Evolutionary conservation across 305 asterid species (phyloP).

Genomic region (Fraxinus baroniana): DNA sequence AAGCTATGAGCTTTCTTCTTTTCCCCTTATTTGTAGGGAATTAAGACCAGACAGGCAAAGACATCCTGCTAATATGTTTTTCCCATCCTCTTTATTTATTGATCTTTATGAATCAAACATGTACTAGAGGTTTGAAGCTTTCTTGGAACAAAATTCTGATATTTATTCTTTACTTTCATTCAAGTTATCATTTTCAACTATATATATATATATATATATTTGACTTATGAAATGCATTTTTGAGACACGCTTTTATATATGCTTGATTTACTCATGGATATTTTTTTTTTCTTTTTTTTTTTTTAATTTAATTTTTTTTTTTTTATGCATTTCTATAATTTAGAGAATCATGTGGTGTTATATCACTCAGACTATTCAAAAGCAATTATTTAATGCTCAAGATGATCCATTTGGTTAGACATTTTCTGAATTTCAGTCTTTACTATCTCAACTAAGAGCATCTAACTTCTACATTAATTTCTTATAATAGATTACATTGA

Average conservation of each 20-base stretch:
- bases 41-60: neutral
- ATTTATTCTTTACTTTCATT: neutral
- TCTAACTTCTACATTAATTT: neutral
- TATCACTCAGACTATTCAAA: neutral
- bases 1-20: neutral
- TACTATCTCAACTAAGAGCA: neutral
- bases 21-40: neutral
- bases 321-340: neutral
- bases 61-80: neutral
- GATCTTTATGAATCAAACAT: neutral
- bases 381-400: neutral
- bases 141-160: neutral
- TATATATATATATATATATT: too few species aligned
- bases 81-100: neutral
- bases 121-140: neutral
- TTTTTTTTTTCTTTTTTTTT: too few species aligned
- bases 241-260: too few species aligned
- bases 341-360: neutral
- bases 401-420: neutral
- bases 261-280: too few species aligned
- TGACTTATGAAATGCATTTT: too few species aligned
- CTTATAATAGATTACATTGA: neutral
- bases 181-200: neutral
- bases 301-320: too few species aligned
- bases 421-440: neutral